Base-by-base conservation (phyloP, 202 grass and related monocot species). In the Alloteropsis angusta region DNA sequence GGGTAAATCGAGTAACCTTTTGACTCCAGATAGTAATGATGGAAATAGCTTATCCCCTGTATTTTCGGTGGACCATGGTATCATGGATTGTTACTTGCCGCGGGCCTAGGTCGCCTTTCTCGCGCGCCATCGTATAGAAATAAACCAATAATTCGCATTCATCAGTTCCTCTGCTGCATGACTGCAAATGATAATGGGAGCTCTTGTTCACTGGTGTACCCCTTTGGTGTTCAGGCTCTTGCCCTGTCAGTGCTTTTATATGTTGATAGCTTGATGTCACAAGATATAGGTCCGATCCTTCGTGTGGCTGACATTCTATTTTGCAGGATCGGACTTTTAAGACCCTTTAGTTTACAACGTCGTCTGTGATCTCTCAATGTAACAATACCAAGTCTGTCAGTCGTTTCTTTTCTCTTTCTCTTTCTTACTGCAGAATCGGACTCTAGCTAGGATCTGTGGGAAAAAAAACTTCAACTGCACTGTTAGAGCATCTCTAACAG, bases 1-100 rank as follows among this genome's bases (percentile, higher is more conserved):
- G 82, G 82, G 61, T 78, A 72, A 77, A 85, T 46, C 42, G 59
- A 82, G 82, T 89, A 85, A 82, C 72, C 77, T 82, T 85, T 78
- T 85, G 82, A 73, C 65, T 82, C 58, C 65, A 73, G 77, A 74
- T 85, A 85, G 65, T 58, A 30, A 73, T 60, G 78, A 41, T 85
- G 72, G 67, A 78, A 89, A 74, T 85, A 85, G 78, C 32, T 37
- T 37, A 28, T 17, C 47, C 30, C 47, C 35, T 78, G 21, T 66
- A 52, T 65, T 77, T 53, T 38, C 44, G n/a, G 42, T 14, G 75
- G 23, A 65, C 60, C 46, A 52, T 65, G 76, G 63, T 67, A 7
- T 25, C 21, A 54, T 22, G 32, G 47, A 72, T 6, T 36, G 34
- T 38, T 72, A 54, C 47, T 30, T 54, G 9, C 41, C 1, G 42